These are phyloP conservation scores for Protomyces pachydermus DNA, from an alignment of 1,139 yeast genomes.

Conservation along the genomic window DNA sequence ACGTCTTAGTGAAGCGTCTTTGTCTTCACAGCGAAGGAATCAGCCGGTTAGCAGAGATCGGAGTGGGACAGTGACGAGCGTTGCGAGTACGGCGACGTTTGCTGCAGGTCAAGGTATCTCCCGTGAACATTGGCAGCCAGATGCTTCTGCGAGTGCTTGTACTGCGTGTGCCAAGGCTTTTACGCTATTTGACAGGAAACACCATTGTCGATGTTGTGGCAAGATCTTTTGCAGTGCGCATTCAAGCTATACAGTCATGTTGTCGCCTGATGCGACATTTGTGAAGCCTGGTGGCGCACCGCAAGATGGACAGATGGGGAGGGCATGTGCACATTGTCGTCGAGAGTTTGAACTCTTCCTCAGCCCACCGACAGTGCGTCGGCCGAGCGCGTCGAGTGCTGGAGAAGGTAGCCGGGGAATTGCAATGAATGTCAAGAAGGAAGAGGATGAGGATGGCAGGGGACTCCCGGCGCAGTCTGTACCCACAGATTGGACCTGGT, in stretches of 20 bases:
- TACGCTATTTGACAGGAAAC: conserved; percentile 44
- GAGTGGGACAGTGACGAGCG: background rate
- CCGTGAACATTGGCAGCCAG: conserved; percentile 32
- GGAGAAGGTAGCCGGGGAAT: background rate
- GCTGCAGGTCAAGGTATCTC: background rate
- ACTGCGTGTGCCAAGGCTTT: conserved; percentile 45
- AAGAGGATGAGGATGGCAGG: conserved; percentile 6
- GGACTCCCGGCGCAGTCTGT: conserved; percentile 22
- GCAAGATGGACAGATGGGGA: conserved; percentile 3
- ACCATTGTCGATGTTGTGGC: conserved; percentile 25
- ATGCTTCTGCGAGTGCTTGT: conserved; percentile 30
- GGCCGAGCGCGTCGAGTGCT: background rate
- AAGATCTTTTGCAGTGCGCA: conserved; percentile 21
- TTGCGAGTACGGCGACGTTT: background rate
- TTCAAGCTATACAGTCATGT: conserved; percentile 12
- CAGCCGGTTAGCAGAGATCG: background rate
- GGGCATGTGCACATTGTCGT: conserved; percentile 21
- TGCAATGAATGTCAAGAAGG: background rate
- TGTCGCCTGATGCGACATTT: conserved; percentile 10
- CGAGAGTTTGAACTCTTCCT: conserved; percentile 20
- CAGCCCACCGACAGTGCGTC: conserved; percentile 15
- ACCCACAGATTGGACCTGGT: conserved; percentile 26
- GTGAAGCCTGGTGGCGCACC: background rate
- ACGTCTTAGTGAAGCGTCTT: background rate
- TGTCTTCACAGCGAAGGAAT: too few relatives aligned